A percentile compares a stretch with the other conserved stretches of the same genome.
These are phyloP conservation scores for Colletotrichum sp. DNA, from an alignment of 2,329 filamentous ascomycete genomes.

Conservation along the genomic window DNA sequence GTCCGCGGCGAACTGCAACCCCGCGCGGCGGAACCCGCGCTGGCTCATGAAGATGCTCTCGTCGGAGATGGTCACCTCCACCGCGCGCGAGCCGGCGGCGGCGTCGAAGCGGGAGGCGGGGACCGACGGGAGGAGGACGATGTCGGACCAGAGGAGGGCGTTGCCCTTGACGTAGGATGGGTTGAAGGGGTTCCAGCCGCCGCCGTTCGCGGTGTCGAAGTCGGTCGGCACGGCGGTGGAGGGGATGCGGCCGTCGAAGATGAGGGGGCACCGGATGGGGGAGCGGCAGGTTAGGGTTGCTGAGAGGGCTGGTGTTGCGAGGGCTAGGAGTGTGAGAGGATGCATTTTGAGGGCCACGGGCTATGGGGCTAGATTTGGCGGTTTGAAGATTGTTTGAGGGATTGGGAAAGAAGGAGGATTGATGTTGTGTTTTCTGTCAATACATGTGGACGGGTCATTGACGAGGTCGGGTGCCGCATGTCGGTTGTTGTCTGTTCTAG, in stretches of 20 bases:
- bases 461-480: not conserved
- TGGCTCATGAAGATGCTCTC: slow-evolving; percentile 49
- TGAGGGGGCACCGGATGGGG: slow-evolving; percentile 34
- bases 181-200: slow-evolving; percentile 35
- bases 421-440: not conserved
- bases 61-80: slow-evolving; percentile 51
- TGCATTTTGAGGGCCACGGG: not conserved
- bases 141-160: slow-evolving; percentile 39
- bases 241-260: slow-evolving; percentile 41
- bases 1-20: slow-evolving; percentile 47
- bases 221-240: slow-evolving; percentile 26
- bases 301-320: not conserved
- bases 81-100: slow-evolving; percentile 32
- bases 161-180: slow-evolving; percentile 41
- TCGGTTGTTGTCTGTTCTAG: not conserved
- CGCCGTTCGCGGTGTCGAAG: slow-evolving; percentile 33
- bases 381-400: fast-evolving
- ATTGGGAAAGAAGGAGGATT: not conserved
- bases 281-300: not conserved
- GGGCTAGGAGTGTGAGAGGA: not conserved
- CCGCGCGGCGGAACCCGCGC: slow-evolving; percentile 50
- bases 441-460: not conserved
- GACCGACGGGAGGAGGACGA: slow-evolving; percentile 34
- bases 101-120: slow-evolving; percentile 41
- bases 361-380: not conserved